A percentile compares a stretch with the other conserved stretches of the same genome.
Conservation (phyloP, 495 filamentous ascomycete species). For the Endocarpon pusillum region DNA sequence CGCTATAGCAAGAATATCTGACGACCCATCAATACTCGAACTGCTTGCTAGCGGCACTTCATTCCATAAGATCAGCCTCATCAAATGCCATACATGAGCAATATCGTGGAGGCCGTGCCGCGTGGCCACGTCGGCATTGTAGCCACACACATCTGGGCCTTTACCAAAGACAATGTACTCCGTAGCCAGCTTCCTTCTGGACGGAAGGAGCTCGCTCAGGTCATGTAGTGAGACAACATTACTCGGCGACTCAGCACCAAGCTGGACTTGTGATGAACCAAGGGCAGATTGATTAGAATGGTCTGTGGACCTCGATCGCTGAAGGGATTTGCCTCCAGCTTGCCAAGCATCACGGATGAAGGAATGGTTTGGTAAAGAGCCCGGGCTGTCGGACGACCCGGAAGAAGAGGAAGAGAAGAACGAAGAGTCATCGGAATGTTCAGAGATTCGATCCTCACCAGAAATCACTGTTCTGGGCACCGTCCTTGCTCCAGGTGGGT, state of each 20-base stretch:
- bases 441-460: conserved; percentile 33
- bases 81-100: conserved; percentile 70
- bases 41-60: conserved; percentile 44
- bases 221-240: conserved; percentile 55
- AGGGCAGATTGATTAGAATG: conserved; percentile 39
- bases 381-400: conserved; percentile 42
- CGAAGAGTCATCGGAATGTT: conserved; percentile 48
- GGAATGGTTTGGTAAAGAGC: conserved; percentile 29
- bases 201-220: conserved; percentile 48
- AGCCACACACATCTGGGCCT: conserved; percentile 56
- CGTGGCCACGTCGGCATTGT: conserved; percentile 65
- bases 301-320: conserved; percentile 31
- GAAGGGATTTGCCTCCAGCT: conserved; percentile 25
- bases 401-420: conserved; percentile 55
- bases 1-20: conserved; percentile 46
- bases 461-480: conserved; percentile 25
- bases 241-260: conserved; percentile 21
- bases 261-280: conserved; percentile 20
- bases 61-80: conserved; percentile 58
- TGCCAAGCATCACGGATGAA: conserved; percentile 37
- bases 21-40: conserved; percentile 11
- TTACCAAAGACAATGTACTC: conserved; percentile 75
- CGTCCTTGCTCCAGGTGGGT: conserved; percentile 30
- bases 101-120: conserved; percentile 56
- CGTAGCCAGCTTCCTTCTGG: conserved; percentile 55